Evolutionary conservation across 495 filamentous ascomycete genomes (phyloP).

Genomic region (Neurospora sp.): DNA sequence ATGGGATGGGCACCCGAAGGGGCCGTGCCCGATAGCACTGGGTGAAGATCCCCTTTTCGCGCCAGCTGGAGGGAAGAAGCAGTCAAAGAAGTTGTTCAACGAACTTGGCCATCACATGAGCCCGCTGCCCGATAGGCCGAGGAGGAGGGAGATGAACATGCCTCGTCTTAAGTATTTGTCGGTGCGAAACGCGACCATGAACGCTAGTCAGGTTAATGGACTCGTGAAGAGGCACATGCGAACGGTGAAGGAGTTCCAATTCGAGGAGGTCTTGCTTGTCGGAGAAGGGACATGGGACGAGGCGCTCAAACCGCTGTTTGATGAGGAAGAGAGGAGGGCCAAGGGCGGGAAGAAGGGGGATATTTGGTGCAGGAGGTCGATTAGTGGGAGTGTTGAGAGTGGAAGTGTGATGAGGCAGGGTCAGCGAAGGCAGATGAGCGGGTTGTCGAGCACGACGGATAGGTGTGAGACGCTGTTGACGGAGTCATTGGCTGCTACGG

Average conservation of each 20-base stretch:
- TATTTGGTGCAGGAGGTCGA: conserved; percentile 34
- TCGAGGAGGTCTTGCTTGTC: conserved; percentile 56
- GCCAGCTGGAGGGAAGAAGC: conserved; percentile 27
- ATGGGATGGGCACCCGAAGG: conserved; percentile 54
- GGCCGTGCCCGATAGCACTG: conserved; percentile 56
- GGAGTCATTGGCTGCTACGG: conserved; percentile 33
- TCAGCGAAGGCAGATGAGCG: background rate
- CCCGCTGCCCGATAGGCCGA: conserved; percentile 34
- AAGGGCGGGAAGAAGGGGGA: conserved; percentile 12
- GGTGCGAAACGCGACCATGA: conserved; percentile 55
- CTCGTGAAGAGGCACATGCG: conserved; percentile 51
- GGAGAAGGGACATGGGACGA: conserved; percentile 61
- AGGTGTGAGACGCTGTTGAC: conserved; percentile 18
- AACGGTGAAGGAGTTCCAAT: conserved; percentile 59
- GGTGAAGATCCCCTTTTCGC: conserved; percentile 51
- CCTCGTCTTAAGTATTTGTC: conserved; percentile 50
- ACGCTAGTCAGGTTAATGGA: conserved; percentile 52
- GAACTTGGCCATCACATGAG: conserved; percentile 35
- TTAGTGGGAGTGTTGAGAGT: conserved; percentile 1
- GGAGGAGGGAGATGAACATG: conserved; percentile 43
- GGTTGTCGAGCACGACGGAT: background rate
- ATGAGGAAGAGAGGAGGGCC: conserved; percentile 4
- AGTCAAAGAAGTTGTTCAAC: conserved; percentile 39
- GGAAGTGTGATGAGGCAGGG: conserved; percentile 8
- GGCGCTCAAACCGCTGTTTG: conserved; percentile 55